These are phyloP conservation scores for Wickerhamomyces hampshirensis DNA, from an alignment of 805 yeast genomes.

Conservation along the genomic window DNA sequence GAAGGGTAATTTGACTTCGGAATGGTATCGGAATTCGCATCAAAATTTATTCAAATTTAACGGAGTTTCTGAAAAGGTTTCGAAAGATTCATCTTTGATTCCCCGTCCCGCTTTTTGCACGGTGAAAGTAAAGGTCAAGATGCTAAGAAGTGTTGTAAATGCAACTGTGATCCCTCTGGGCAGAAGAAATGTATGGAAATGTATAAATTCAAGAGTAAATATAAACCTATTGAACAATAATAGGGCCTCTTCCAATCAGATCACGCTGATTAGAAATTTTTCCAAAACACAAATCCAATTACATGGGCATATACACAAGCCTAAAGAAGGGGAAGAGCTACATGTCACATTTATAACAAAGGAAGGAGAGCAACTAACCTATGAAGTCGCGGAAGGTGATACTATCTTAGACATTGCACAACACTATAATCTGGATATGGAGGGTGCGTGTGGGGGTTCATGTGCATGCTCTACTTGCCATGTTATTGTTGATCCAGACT, in stretches of 20 bases:
- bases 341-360: constrained; percentile 86
- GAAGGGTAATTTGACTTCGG: no score
- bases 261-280: constrained; percentile 23
- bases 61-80: no score
- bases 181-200: no score
- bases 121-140: background rate
- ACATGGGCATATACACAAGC: constrained; percentile 89
- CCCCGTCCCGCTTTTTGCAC: background rate
- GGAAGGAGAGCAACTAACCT: constrained; percentile 78
- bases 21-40: no score
- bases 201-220: no score
- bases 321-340: constrained; percentile 89
- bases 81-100: background rate
- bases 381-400: constrained; percentile 91
- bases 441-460: constrained; percentile 98
- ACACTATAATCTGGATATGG: constrained; percentile 90
- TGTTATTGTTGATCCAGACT: constrained; percentile 92
- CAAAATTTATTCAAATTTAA: background rate
- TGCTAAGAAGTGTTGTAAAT: background rate
- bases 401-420: constrained; percentile 91
- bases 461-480: constrained; percentile 99
- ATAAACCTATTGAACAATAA: no score
- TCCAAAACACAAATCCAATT: constrained; percentile 21
- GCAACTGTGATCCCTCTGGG: no score
- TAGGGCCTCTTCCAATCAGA: constrained; percentile 16